Evolutionary conservation across 345 rosid species (phyloP).

Genomic region (Euclidium syriacum): DNA sequence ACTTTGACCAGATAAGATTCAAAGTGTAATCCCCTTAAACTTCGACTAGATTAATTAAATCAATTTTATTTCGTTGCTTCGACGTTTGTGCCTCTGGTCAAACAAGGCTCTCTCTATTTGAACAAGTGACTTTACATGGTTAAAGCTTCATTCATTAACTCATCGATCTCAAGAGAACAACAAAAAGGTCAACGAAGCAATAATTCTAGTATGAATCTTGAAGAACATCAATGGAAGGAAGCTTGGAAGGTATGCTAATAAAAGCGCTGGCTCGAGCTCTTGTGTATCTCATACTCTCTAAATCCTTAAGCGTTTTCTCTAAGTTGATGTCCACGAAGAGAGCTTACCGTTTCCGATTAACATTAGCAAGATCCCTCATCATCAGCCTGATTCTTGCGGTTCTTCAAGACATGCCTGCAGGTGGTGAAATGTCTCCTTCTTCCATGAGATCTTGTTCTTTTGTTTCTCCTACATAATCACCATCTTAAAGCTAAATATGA

Average conservation of each 20-base stretch:
- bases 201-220: constrained; percentile 1
- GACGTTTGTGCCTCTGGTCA: constrained; percentile 12
- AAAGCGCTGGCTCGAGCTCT: constrained; percentile 56
- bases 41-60: not conserved
- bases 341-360: constrained; percentile 41
- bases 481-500: not conserved
- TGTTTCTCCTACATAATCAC: not conserved
- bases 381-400: constrained; percentile 39
- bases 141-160: not conserved
- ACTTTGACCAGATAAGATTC: constrained; percentile 20
- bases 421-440: constrained; percentile 39
- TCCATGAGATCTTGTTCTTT: not conserved
- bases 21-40: not conserved
- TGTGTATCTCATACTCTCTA: constrained; percentile 56
- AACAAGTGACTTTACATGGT: not conserved
- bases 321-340: constrained; percentile 16
- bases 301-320: constrained; percentile 59
- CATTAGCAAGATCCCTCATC: constrained; percentile 47
- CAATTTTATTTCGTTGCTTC: not conserved
- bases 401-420: constrained; percentile 39
- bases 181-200: not conserved
- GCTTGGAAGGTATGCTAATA: constrained; percentile 37
- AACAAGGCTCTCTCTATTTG: constrained; percentile 27
- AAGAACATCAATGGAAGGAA: constrained; percentile 30
- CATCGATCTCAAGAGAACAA: constrained; percentile 1